phyloP scores from a whole-genome alignment of 129 eudicot species.

The Artemisia annua region DNA sequence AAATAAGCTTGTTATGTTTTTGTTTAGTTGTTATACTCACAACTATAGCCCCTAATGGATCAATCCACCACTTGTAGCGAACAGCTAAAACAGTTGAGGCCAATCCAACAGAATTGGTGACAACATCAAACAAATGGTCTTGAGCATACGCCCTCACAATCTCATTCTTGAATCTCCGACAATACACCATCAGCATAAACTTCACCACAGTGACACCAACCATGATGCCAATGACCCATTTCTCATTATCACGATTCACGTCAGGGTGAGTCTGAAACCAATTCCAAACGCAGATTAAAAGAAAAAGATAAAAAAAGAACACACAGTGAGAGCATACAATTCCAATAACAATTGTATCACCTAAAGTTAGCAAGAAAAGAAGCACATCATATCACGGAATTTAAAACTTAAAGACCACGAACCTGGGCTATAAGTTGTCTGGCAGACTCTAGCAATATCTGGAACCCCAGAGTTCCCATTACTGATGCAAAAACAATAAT shows the following conservation, averaged over 20 bases:
- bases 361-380: neutral
- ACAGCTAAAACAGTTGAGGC: slow-evolving; percentile 75
- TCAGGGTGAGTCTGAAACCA: slow-evolving; percentile 48
- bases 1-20: neutral
- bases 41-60: slow-evolving; percentile 83
- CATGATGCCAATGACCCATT: slow-evolving; percentile 92
- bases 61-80: slow-evolving; percentile 87
- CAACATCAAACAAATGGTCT: slow-evolving; percentile 85
- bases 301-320: neutral
- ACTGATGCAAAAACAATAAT: slow-evolving; percentile 92
- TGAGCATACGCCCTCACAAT: slow-evolving; percentile 90
- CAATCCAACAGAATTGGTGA: slow-evolving; percentile 86
- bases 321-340: no score
- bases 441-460: slow-evolving; percentile 74
- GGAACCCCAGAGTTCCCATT: slow-evolving; percentile 93
- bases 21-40: slow-evolving; percentile 42
- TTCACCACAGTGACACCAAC: slow-evolving; percentile 63
- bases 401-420: neutral
- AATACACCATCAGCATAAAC: slow-evolving; percentile 71
- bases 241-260: slow-evolving; percentile 51
- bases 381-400: neutral
- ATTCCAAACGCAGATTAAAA: neutral
- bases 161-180: slow-evolving; percentile 74
- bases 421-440: slow-evolving; percentile 70
- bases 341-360: no score